Conservation (phyloP, 2,329 filamentous ascomycete species). For the Colletotrichum truncatum region DNA sequence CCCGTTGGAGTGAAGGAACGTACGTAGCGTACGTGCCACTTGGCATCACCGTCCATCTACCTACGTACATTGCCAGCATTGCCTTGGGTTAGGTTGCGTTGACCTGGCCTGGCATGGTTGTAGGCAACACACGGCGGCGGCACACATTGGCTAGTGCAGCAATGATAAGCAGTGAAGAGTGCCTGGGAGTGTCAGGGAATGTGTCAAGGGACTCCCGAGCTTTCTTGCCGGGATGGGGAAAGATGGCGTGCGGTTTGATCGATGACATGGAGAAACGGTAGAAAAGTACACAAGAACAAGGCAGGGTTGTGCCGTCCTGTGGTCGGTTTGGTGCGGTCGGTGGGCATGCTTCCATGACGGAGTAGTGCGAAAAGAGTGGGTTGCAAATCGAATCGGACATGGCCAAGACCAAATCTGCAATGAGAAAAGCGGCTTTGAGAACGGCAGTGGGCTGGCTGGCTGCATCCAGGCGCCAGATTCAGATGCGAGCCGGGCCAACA, state of each 20-base stretch:
- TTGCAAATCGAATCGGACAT: constrained; percentile 9
- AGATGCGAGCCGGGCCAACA: constrained; percentile 21
- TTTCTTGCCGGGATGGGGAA: neutral
- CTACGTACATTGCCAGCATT: too few species aligned
- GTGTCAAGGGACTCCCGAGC: neutral
- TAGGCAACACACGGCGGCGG: neutral
- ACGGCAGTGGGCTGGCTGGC: constrained; percentile 22
- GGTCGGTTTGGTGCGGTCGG: neutral
- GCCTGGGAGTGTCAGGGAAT: neutral
- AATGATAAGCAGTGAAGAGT: neutral
- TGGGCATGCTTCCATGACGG: neutral
- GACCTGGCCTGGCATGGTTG: neutral
- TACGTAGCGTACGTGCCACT: neutral
- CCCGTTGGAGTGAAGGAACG: constrained; percentile 6
- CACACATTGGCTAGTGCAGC: neutral
- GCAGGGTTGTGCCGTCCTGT: neutral
- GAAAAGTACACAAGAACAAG: neutral
- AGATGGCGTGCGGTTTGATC: constrained; percentile 5
- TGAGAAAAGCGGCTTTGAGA: constrained; percentile 21
- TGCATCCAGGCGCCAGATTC: constrained; percentile 23
- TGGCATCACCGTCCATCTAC: neutral
- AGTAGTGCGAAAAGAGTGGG: constrained; percentile 2
- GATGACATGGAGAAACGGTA: constrained; percentile 11
- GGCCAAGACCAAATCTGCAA: constrained; percentile 24
- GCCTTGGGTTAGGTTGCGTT: neutral